phyloP scores from a whole-genome alignment of 208 protist genomes.

The Crithidia mellificae region DNA sequence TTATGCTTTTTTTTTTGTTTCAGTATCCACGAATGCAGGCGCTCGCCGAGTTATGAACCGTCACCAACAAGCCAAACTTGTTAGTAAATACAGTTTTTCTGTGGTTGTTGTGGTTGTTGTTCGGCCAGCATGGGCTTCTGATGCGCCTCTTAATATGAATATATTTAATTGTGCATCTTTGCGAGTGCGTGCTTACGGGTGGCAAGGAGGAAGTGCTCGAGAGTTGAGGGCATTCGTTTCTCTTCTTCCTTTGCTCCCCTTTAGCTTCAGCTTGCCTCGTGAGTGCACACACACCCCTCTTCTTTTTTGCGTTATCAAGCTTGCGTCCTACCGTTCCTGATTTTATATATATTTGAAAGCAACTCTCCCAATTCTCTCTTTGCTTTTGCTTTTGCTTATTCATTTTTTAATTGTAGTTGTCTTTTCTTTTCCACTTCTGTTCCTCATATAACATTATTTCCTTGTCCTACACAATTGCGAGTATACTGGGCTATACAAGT shows the following conservation, averaged over 20 bases:
- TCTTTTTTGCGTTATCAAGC: too few species aligned
- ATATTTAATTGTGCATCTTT: neutral
- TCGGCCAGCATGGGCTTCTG: too few species aligned
- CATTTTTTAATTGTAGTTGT: neutral
- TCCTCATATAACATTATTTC: neutral
- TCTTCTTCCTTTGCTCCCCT: too few species aligned
- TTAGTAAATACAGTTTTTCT: neutral
- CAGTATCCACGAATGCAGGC: neutral
- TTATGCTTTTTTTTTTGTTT: constrained; percentile 2
- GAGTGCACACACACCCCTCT: too few species aligned
- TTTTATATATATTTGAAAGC: neutral
- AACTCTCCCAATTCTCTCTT: neutral
- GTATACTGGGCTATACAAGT: constrained; percentile 1
- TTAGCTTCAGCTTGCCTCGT: too few species aligned
- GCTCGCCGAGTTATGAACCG: neutral
- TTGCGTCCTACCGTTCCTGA: neutral
- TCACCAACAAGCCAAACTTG: neutral
- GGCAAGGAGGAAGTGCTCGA: too few species aligned
- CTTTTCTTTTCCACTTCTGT: neutral
- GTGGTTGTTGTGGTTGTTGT: too few species aligned
- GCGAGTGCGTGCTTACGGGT: neutral
- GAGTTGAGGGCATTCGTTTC: too few species aligned
- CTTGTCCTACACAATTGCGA: neutral
- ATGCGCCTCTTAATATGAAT: too few species aligned
- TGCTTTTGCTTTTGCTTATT: constrained; percentile 5